These are phyloP conservation scores for Neurospora sp. DNA, from an alignment of 495 filamentous ascomycete genomes.

Conservation along the genomic window DNA sequence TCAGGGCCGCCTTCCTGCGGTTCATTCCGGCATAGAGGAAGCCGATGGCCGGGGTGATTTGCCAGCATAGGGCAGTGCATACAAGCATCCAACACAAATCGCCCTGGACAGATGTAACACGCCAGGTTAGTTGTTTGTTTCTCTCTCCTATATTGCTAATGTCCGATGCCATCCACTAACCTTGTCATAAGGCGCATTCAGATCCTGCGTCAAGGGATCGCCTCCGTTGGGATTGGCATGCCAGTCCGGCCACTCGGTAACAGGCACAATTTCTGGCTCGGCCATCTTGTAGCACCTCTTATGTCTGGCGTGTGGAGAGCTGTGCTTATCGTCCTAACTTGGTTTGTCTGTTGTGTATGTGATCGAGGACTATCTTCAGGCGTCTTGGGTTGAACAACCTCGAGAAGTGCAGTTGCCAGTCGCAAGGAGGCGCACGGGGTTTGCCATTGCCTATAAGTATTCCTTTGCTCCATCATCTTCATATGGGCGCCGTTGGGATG, in stretches of 20 bases:
- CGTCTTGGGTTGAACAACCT: background rate
- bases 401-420: background rate
- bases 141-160: background rate
- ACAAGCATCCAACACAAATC: conserved; percentile 11
- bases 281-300: background rate
- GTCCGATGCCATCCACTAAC: background rate
- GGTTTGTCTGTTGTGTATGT: background rate
- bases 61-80: conserved; percentile 19
- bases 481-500: background rate
- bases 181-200: conserved; percentile 11
- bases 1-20: conserved; percentile 84
- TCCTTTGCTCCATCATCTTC: background rate
- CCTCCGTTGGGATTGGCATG: conserved; percentile 9
- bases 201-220: conserved; percentile 9
- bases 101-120: background rate
- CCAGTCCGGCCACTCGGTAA: conserved; percentile 13
- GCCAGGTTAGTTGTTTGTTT: background rate
- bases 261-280: conserved; percentile 5
- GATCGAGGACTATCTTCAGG: background rate
- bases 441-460: background rate
- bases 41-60: conserved; percentile 67
- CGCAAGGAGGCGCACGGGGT: background rate
- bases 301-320: background rate
- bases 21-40: conserved; percentile 96
- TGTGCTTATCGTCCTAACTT: background rate